Evolutionary conservation across 2,329 filamentous ascomycete genomes (phyloP).

Genomic region (Nemania diffusa): DNA sequence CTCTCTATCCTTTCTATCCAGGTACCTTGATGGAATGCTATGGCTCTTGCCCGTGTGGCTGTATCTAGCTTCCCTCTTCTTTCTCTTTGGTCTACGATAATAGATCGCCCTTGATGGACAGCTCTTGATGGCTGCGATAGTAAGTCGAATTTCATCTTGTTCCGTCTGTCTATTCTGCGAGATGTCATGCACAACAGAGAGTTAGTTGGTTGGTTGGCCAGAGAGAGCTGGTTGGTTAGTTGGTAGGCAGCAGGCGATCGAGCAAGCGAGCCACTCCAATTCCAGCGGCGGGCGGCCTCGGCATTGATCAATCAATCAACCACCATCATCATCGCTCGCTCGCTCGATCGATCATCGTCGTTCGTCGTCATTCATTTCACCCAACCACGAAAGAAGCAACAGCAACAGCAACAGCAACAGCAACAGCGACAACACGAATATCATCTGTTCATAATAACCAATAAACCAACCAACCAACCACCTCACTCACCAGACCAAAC

Average conservation of each 20-base stretch:
- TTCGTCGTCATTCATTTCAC: background rate
- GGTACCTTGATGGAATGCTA: background rate
- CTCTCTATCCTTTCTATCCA: background rate
- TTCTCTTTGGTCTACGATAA: too few relatives aligned
- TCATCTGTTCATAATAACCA: background rate
- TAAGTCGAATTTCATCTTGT: constrained; percentile 44
- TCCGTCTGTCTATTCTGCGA: background rate
- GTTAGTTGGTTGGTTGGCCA: constrained; percentile 3
- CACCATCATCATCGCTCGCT: too few relatives aligned
- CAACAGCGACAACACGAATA: background rate
- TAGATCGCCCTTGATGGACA: too few relatives aligned
- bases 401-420: background rate
- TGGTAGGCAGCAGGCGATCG: background rate
- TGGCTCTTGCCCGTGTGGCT: background rate
- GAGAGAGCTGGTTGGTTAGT: background rate
- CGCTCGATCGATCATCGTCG: constrained; percentile 4
- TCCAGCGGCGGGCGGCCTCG: constrained; percentile 31
- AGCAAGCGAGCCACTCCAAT: background rate
- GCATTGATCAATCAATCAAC: constrained; percentile 12
- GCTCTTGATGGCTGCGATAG: constrained; percentile 50
- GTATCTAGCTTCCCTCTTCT: background rate
- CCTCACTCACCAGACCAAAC: background rate
- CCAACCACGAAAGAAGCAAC: background rate
- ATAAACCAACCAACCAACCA: background rate
- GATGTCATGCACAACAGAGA: background rate